Percentiles rank a stretch among this genome's conserved stretches.
Evolutionary conservation across 2,329 filamentous ascomycete genomes (phyloP).

Genomic region (Sporothrix inflata): DNA sequence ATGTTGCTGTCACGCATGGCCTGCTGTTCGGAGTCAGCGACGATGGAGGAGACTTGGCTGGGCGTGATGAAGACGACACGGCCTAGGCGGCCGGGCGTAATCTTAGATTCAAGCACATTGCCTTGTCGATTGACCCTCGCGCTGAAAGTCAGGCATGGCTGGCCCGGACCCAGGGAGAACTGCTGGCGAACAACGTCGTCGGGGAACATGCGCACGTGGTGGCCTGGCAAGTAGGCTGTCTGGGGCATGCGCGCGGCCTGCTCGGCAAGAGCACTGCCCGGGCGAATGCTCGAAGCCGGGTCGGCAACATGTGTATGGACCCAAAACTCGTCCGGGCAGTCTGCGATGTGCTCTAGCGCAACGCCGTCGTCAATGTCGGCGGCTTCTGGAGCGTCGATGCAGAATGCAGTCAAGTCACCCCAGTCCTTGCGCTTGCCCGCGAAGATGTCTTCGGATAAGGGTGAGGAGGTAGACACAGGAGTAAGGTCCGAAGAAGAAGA

Average conservation of each 20-base stretch:
- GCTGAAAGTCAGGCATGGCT: conserved; percentile 65
- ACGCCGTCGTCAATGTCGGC: conserved; percentile 79
- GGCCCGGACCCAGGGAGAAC: conserved; percentile 58
- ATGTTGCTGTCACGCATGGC: conserved; percentile 16
- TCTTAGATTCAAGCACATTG: conserved; percentile 55
- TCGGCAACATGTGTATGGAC: conserved; percentile 79
- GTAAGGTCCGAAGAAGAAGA: not conserved
- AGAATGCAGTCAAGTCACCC: conserved; percentile 65
- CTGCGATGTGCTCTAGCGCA: conserved; percentile 64
- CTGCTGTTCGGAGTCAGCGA: conserved; percentile 34
- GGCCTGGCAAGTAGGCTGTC: conserved; percentile 63
- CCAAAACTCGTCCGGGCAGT: conserved; percentile 64
- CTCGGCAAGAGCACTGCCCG: conserved; percentile 60
- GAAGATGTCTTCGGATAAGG: conserved; percentile 49
- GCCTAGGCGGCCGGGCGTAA: conserved; percentile 56
- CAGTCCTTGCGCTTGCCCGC: conserved; percentile 60
- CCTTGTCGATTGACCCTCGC: conserved; percentile 58
- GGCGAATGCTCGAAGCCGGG: conserved; percentile 69
- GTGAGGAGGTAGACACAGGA: not conserved
- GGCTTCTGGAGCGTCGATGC: conserved; percentile 70
- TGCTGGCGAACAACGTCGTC: conserved; percentile 50
- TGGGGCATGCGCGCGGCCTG: conserved; percentile 64
- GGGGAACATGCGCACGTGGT: conserved; percentile 62
- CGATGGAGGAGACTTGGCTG: conserved; percentile 51
- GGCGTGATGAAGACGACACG: conserved; percentile 61